These are phyloP conservation scores for Solanum hybrid DNA, from an alignment of 305 asterid genomes.

Conservation along the genomic window DNA sequence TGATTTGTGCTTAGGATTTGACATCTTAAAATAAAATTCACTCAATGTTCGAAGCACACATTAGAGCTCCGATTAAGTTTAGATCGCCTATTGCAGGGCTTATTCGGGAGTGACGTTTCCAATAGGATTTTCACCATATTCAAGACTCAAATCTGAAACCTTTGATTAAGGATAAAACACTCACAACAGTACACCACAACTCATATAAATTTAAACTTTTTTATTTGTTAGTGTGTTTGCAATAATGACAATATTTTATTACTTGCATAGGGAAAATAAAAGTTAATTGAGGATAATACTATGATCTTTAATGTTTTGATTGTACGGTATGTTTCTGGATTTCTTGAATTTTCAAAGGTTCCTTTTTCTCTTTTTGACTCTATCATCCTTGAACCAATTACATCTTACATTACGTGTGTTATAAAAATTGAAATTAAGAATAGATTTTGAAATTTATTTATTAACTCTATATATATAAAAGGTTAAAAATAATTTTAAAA, in stretches of 20 bases:
- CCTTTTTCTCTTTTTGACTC: background rate
- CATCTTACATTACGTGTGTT: background rate
- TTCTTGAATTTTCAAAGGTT: background rate
- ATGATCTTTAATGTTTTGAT: background rate
- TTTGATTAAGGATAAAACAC: too few species aligned
- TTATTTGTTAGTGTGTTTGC: background rate
- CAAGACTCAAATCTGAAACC: fast-evolving
- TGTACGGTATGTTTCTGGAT: background rate
- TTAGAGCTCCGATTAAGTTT: too few species aligned
- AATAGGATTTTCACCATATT: too few species aligned
- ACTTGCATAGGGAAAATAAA: background rate
- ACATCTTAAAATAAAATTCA: too few species aligned
- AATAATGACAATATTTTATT: background rate
- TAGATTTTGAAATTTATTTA: background rate
- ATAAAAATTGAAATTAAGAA: background rate
- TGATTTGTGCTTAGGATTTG: background rate
- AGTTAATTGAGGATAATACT: background rate
- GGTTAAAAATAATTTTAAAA: too few species aligned
- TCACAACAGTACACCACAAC: too few species aligned
- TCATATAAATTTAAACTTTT: background rate
- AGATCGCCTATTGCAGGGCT: too few species aligned
- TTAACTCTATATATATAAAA: background rate
- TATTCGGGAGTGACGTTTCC: too few species aligned
- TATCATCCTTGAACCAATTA: background rate
- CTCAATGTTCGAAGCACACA: too few species aligned